A percentile compares a stretch with the other conserved stretches of the same genome.
phyloP scores from a whole-genome alignment of 257 asterid species.

The Eucommia ulmoides region DNA sequence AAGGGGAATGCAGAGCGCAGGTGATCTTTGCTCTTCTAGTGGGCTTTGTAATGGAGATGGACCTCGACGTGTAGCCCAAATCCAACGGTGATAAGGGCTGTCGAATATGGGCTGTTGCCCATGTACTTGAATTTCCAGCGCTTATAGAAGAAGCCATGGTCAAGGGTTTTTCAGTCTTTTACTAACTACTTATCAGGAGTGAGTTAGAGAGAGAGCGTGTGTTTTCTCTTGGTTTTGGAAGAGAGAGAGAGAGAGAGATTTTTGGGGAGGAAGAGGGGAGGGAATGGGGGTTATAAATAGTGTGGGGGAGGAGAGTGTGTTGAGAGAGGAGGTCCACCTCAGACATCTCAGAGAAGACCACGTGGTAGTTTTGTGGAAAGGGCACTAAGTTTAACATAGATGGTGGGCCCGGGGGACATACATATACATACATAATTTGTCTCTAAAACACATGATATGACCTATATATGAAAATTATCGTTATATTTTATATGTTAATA shows the following conservation, averaged over 20 bases:
- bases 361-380: no score
- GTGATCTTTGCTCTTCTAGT: background rate
- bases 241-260: background rate
- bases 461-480: no score
- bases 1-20: slow-evolving; percentile 13
- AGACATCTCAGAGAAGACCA: no score
- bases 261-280: no score
- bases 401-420: no score
- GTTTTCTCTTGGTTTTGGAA: background rate
- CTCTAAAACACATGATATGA: no score
- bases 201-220: background rate
- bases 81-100: background rate
- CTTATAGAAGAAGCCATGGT: background rate
- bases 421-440: no score
- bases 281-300: no score
- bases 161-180: background rate
- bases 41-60: slow-evolving; percentile 10
- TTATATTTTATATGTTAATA: no score
- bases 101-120: background rate
- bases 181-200: background rate
- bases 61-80: background rate
- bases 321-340: background rate
- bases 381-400: no score
- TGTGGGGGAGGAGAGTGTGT: no score
- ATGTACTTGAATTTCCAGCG: background rate